Evolutionary conservation across 2,329 filamentous ascomycete genomes (phyloP).

Genomic region (Cladosporium colombiae): DNA sequence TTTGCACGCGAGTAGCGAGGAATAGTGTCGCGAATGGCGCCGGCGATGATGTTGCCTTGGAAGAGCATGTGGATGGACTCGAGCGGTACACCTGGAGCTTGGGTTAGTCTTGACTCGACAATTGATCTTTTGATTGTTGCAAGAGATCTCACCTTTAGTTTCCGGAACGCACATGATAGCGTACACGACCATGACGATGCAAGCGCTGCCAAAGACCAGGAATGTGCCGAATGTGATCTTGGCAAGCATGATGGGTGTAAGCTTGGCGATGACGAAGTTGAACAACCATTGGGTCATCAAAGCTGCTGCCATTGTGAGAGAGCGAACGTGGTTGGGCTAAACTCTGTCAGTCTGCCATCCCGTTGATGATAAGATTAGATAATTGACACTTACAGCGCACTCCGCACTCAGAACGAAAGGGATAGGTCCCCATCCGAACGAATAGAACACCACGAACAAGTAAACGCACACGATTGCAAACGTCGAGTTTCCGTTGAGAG

Average conservation of each 20-base stretch:
- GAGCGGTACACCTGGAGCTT: conserved; percentile 38
- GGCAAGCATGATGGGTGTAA: conserved; percentile 45
- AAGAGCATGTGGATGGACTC: conserved; percentile 47
- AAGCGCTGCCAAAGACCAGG: conserved; percentile 44
- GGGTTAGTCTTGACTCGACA: neutral
- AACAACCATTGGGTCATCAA: conserved; percentile 51
- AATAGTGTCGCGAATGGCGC: conserved; percentile 42
- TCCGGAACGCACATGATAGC: conserved; percentile 46
- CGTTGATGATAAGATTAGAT: conserved; percentile 3
- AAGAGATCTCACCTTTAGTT: conserved; percentile 37
- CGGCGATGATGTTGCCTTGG: conserved; percentile 44
- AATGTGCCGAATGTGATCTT: conserved; percentile 46
- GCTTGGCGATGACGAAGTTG: conserved; percentile 39
- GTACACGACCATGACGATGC: conserved; percentile 46
- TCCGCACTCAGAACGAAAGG: conserved; percentile 48
- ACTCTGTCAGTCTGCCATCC: conserved; percentile 2
- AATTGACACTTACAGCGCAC: conserved; percentile 16
- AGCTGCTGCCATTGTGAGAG: conserved; percentile 46
- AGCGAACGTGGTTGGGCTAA: conserved; percentile 38
- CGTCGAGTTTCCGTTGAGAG: conserved; percentile 55
- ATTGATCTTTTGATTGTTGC: neutral
- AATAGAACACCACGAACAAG: conserved; percentile 50
- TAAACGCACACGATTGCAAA: conserved; percentile 57
- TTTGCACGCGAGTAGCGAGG: conserved; percentile 41
- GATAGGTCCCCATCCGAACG: conserved; percentile 49